Percentiles rank a stretch among this genome's conserved stretches.
Conservation (phyloP, 352 stramenopile species). For the Pythium rhizo-oryzae region DNA sequence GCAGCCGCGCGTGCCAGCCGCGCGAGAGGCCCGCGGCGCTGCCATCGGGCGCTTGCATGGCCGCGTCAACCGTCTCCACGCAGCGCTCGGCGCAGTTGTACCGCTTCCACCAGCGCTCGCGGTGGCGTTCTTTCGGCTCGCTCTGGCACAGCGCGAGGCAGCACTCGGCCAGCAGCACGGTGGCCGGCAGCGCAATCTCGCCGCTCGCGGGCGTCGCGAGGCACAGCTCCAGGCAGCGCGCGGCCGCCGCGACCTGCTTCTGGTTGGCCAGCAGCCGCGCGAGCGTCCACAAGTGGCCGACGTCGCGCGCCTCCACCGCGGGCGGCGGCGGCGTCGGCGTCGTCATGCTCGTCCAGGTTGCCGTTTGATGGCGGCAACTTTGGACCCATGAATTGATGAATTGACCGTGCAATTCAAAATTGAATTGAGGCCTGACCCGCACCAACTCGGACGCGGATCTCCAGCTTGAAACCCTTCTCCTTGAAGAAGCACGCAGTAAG, state of each 20-base stretch:
- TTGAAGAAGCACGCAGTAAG: constrained; percentile 10
- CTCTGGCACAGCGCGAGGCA: constrained; percentile 48
- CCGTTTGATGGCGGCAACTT: not conserved
- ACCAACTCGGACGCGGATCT: not conserved
- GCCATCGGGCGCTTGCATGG: constrained; percentile 23
- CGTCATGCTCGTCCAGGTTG: constrained; percentile 2
- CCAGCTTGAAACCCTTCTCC: constrained; percentile 1
- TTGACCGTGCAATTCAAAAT: constrained; percentile 25
- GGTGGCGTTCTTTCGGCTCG: constrained; percentile 42
- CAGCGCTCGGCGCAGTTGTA: constrained; percentile 53
- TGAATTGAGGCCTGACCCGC: constrained; percentile 25
- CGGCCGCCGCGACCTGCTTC: constrained; percentile 41
- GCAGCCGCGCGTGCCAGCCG: constrained; percentile 48
- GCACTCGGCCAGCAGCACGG: constrained; percentile 63
- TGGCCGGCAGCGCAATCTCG: constrained; percentile 9
- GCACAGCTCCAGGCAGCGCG: constrained; percentile 55
- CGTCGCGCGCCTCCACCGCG: constrained; percentile 7
- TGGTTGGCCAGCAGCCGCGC: constrained; percentile 48
- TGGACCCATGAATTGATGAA: constrained; percentile 8
- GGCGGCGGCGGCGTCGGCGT: not conserved
- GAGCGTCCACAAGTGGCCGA: constrained; percentile 61
- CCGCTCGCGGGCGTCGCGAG: not conserved
- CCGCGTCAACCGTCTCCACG: constrained; percentile 34
- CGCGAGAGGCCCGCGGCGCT: constrained; percentile 23
- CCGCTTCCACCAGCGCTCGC: constrained; percentile 54